Evolutionary conservation across 2,329 filamentous ascomycete species (phyloP), one percentile per base, ranked within the genome.

Genomic region (Waltergamsia citrina): DNA sequence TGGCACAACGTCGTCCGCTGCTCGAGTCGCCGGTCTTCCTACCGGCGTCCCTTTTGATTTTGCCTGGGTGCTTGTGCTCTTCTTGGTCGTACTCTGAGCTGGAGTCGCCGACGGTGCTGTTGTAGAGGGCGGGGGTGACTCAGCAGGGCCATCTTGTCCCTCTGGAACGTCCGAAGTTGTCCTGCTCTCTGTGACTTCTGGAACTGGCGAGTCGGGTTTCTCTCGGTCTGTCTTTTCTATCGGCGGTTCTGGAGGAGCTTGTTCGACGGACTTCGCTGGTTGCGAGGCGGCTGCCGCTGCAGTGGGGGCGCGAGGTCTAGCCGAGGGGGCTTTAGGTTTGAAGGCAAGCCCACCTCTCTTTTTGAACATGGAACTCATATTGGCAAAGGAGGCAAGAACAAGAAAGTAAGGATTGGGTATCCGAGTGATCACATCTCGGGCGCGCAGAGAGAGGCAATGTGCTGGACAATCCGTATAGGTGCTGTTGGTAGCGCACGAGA

Each of bases 321-420:
- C 63, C 22, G 59, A 53, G 21, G 72, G 74, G 43, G 73, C 72
- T 60, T 82, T 85, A 29, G 81, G 81, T 53, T 82, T 82, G 61
- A 86, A 85, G 60, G 66, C 66, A 38, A 67, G 60, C 45, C 67
- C 66, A 49, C 64, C 67, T 45, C 68, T 64, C 58, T 84, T 82
- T 60, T 83, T 83, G 56, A 80, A 69, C 60, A 81, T 80, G 39
- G 67, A 71, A 59, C 71, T 76, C 65, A 82, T 80, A 45, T 59
- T 66, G 60, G 38, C 28, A 9, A 11, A n/a, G n/a, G n/a, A n/a
- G n/a, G n/a, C n/a, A n/a, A n/a, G n/a, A n/a, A n/a, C n/a, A n/a
- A n/a, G 25, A 35, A 15, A 15, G 7, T 8, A 3, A 26, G n/a
- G 29, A 21, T 20, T 16, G n/a, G 7, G 15, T 17, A 24, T 15